Base-by-base conservation (phyloP, 2,329 filamentous ascomycete species). In the Trematosphaeria pertusa region DNA sequence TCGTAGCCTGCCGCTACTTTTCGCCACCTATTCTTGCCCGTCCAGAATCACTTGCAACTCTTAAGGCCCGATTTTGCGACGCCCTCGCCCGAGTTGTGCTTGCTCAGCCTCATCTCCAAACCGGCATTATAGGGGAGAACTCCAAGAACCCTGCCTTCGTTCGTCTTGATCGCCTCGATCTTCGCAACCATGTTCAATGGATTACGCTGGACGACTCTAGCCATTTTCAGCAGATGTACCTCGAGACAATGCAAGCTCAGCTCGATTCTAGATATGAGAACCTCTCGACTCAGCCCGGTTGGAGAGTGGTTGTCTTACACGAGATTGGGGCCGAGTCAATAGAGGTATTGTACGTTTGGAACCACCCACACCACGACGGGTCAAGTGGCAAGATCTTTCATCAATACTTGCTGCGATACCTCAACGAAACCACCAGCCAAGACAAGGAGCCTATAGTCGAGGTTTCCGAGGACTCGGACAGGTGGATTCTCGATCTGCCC, bases 1-100 rank as follows among this genome's bases (percentile, higher is more conserved):
- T 85, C 1, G 77, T 81, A 18, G 78, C 78, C 9, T 70, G 81
- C n/a, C 74, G 76, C 24, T 72, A 75, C 22, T 73, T 76, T 61
- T 37, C 32, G 21, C 54, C 43, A 15, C 37, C 47, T 43, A 35
- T n/a, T 43, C 54, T 58, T 45, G 24, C 43, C 21, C 31, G 20
- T 36, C 37, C 35, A 31, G 54, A 50, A 18, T 18, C 43, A 4
- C 48, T 50, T n/a, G 31, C 40, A 9, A 47, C 30, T 20, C 46
- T 56, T 15, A 51, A 56, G 36, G 12, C 14, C 19, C 19, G 17
- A n/a, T 33, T 56, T 19, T 31, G 15, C 36, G 31, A 48, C 30
- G 52, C 52, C 22, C 4, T 56, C 15, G 21, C 43, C 12, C 46
- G 40, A 33, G 39, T 54, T 28, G 40, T 58, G 5, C 43, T 55